Evolutionary conservation across 257 asterid species (phyloP).

Genomic region (Solanum arcanum): DNA sequence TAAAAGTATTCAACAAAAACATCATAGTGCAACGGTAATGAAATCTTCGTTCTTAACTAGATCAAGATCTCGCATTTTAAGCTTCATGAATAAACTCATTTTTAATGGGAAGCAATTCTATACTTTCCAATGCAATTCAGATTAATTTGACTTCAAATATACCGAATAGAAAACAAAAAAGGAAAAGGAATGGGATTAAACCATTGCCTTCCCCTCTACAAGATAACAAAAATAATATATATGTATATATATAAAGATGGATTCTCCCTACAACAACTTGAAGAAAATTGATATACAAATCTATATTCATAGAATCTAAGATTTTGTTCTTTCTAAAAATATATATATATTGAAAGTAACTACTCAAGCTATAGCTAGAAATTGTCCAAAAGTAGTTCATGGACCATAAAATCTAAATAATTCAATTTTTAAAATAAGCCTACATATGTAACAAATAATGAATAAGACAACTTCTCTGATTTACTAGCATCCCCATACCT

Average conservation of each 20-base stretch:
- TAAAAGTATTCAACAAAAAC: not conserved
- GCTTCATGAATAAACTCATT: not conserved
- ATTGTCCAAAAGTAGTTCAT: not conserved
- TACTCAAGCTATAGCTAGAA: not conserved
- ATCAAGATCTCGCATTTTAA: not conserved
- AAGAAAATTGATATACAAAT: not conserved
- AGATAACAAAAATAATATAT: not conserved
- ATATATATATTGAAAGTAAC: not conserved
- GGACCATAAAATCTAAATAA: not conserved
- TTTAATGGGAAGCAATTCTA: not conserved
- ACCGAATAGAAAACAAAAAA: not conserved
- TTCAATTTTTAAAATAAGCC: not conserved
- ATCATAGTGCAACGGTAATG: not conserved
- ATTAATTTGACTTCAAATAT: not conserved
- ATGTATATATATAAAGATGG: too few species aligned
- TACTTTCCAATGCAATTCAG: not conserved
- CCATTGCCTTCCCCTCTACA: not conserved
- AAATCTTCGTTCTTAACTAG: not conserved
- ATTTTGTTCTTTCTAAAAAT: not conserved
- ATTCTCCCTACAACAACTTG: not conserved
- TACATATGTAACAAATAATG: not conserved
- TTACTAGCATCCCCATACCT: not conserved
- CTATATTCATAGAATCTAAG: not conserved
- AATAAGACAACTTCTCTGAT: not conserved
- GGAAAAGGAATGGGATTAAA: not conserved